phyloP scores from a whole-genome alignment of 2,329 filamentous ascomycete genomes.

The Rhytidhysteron rufulum region DNA sequence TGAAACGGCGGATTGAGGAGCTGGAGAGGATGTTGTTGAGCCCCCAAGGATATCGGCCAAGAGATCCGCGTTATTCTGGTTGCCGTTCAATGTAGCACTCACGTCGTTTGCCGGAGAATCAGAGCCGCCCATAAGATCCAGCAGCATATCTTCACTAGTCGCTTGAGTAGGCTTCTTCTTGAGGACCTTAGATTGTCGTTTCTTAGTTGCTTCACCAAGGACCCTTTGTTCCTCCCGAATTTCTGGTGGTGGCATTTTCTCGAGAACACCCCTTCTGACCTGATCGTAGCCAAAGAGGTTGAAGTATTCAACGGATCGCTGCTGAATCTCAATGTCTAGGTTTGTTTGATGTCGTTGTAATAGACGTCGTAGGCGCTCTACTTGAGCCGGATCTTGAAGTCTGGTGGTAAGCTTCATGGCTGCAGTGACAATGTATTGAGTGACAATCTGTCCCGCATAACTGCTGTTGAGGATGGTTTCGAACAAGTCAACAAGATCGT shows the following conservation, averaged over 20 bases:
- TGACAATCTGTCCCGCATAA: slow-evolving; percentile 85
- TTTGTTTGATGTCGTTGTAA: slow-evolving; percentile 77
- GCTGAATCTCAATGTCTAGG: slow-evolving; percentile 91
- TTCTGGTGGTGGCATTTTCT: slow-evolving; percentile 96
- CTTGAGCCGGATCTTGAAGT: slow-evolving; percentile 75
- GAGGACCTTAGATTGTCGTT: slow-evolving; percentile 50
- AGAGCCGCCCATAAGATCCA: slow-evolving; percentile 87
- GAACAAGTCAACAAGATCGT: slow-evolving; percentile 90
- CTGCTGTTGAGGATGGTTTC: slow-evolving; percentile 88
- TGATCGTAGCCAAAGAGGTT: slow-evolving; percentile 91
- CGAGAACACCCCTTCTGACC: slow-evolving; percentile 82
- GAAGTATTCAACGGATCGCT: slow-evolving; percentile 89
- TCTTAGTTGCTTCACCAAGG: slow-evolving; percentile 68
- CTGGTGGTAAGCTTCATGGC: slow-evolving; percentile 93
- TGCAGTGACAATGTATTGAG: slow-evolving; percentile 93
- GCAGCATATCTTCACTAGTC: slow-evolving; percentile 84
- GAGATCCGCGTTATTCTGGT: slow-evolving; percentile 75
- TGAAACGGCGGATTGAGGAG: slow-evolving; percentile 37
- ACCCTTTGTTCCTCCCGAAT: slow-evolving; percentile 94
- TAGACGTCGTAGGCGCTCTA: slow-evolving; percentile 78
- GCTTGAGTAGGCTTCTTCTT: slow-evolving; percentile 74
- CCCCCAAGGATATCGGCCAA: slow-evolving; percentile 89
- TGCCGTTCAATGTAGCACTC: slow-evolving; percentile 53
- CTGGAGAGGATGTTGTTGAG: slow-evolving; percentile 48
- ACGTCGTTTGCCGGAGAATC: slow-evolving; percentile 58